Evolutionary conservation across 371 early-diverging fungal species (phyloP).

Genomic region (Mucor indicus): DNA sequence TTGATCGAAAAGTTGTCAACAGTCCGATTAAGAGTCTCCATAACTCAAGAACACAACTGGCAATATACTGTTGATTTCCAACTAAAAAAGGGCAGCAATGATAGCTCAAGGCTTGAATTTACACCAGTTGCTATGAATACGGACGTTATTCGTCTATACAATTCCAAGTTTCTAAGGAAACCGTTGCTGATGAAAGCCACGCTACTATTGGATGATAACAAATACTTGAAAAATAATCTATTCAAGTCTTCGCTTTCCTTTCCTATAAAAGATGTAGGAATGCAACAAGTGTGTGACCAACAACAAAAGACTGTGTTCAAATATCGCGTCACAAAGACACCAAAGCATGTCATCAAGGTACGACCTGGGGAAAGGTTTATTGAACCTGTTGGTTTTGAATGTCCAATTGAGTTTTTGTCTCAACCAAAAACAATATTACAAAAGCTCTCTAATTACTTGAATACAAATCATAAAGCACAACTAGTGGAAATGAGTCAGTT

Average conservation of each 20-base stretch:
- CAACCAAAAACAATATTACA: slow-evolving; percentile 8
- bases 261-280: slow-evolving; percentile 6
- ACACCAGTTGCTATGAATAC: slow-evolving; percentile 9
- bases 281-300: slow-evolving; percentile 4
- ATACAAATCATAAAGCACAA: no score
- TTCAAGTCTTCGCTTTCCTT: slow-evolving; percentile 2
- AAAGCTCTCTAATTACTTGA: no score
- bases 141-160: slow-evolving; percentile 9
- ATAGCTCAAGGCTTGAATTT: slow-evolving; percentile 7
- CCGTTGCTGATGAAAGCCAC: slow-evolving; percentile 5
- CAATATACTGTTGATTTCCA: slow-evolving; percentile 19
- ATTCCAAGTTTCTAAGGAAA: slow-evolving; percentile 10
- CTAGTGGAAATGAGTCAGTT: no score
- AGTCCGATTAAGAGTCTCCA: slow-evolving; percentile 8
- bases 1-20: slow-evolving; percentile 3
- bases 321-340: slow-evolving; percentile 3
- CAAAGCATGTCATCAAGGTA: slow-evolving; percentile 8
- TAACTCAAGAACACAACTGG: slow-evolving; percentile 20
- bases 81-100: slow-evolving; percentile 6
- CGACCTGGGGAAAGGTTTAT: slow-evolving; percentile 15
- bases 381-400: slow-evolving; percentile 11
- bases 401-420: slow-evolving; percentile 8
- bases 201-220: slow-evolving; percentile 1
- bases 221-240: slow-evolving; percentile 1
- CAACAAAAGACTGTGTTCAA: neutral